Evolutionary conservation across 768 basidiomycete species (phyloP), one percentile per base, ranked within the genome.

Genomic region (Lactifluus rugatus): DNA sequence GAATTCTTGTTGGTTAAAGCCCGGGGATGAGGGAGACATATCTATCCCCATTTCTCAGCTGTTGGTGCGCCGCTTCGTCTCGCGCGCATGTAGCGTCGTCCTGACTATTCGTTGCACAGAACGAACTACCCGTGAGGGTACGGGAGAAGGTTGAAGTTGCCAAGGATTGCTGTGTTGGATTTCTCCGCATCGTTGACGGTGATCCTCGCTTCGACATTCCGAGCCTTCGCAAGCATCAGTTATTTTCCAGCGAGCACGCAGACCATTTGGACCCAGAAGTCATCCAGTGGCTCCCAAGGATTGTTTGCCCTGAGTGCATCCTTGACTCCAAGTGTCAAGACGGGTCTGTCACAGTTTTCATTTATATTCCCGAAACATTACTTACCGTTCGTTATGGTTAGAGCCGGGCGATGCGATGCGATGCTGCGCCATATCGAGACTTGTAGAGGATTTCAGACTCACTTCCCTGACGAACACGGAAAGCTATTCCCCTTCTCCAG

Each of bases 261-360:
- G 26, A 28, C 2, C 37, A 17, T 26, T 31, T 58, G 36, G 45
- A 47, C 44, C 36, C 51, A 1, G 57, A 58, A 37, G 52, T 52
- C 26, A n/a, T 34, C 36, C 57, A 58, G 21, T 58, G 57, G 57
- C 57, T 58, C 32, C 57, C 57, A 5, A 52, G 57, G 13, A 21
- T 52, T 26, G 45, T 41, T 14, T 58, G 57, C 37, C 57, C 57
- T 23, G 57, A 36, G 11, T 58, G 28, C 26, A 37, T 49, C 8
- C 31, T 58, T 11, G 52, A 46, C 28, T 21, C n/a, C 10, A 14
- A 25, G 16, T 58, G 57, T 52, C n/a, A 21, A 7, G 56, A 44
- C 25, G 26, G 45, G 57, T 58, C 8, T 13, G 57, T 52, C 26
- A 32, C 32, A 13, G 2, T 23, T 5, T 11, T 34, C 5, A 6